Percentiles rank a stretch among this genome's conserved stretches.
These are phyloP conservation scores for Calonectria fujianensis DNA, from an alignment of 2,329 filamentous ascomycete genomes.

Conservation along the genomic window DNA sequence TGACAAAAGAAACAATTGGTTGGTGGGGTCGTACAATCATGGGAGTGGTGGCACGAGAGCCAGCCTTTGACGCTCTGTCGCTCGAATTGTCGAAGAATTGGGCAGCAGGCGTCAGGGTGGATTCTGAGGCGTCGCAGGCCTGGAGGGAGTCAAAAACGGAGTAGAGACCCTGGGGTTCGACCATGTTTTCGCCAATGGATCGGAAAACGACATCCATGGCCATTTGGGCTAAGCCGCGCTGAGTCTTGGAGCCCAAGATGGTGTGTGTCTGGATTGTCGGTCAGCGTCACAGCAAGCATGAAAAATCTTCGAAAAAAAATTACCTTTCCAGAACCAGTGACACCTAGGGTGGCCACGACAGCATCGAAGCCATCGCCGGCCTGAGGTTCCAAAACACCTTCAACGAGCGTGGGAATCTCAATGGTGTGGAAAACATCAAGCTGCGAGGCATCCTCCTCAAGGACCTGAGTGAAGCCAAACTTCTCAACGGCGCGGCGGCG, in stretches of 20 bases:
- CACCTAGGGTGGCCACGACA: slow-evolving; percentile 91
- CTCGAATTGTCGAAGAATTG: slow-evolving; percentile 86
- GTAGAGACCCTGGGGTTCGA: slow-evolving; percentile 75
- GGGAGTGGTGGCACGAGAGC: slow-evolving; percentile 81
- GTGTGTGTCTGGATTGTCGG: slow-evolving; percentile 84
- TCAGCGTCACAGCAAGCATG: slow-evolving; percentile 28
- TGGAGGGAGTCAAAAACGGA: slow-evolving; percentile 83
- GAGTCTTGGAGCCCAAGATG: slow-evolving; percentile 89
- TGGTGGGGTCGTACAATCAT: slow-evolving; percentile 75
- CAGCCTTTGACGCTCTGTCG: slow-evolving; percentile 76
- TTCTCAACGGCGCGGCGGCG: slow-evolving; percentile 92
- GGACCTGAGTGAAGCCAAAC: slow-evolving; percentile 95
- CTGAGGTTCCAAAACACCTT: slow-evolving; percentile 84
- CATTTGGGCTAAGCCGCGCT: slow-evolving; percentile 94
- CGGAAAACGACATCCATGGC: slow-evolving; percentile 92
- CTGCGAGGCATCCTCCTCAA: slow-evolving; percentile 90
- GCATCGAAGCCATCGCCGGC: slow-evolving; percentile 90
- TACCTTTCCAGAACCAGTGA: slow-evolving; percentile 98
- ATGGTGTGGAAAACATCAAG: slow-evolving; percentile 90
- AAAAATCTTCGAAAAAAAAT: slow-evolving; percentile 27
- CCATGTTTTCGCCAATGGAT: slow-evolving; percentile 83
- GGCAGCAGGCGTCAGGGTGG: slow-evolving; percentile 82
- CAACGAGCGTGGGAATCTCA: slow-evolving; percentile 83
- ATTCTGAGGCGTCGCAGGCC: slow-evolving; percentile 87
- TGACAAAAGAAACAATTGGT: slow-evolving; percentile 60